A percentile compares a stretch with the other conserved stretches of the same genome.
phyloP scores from a whole-genome alignment of 2,329 filamentous ascomycete genomes.

The Aspergillus thermomutatus region DNA sequence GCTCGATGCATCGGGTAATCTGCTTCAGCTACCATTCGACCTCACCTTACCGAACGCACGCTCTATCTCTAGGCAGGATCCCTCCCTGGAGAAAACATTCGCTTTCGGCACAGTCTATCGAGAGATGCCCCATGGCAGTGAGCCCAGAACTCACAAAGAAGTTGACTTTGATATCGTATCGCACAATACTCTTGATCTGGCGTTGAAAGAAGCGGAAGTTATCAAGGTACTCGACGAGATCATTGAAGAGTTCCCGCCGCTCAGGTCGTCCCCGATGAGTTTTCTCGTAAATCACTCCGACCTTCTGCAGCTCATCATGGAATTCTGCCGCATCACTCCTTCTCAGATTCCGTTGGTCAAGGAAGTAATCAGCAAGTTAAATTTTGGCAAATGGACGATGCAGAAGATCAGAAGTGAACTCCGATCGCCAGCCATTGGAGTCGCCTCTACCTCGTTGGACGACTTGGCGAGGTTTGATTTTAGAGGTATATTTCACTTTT shows the following conservation, averaged over 20 bases:
- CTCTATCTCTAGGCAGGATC: constrained; percentile 65
- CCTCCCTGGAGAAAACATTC: constrained; percentile 71
- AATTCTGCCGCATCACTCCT: constrained; percentile 75
- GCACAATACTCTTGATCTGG: constrained; percentile 72
- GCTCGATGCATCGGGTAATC: constrained; percentile 77
- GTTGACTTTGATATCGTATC: constrained; percentile 98
- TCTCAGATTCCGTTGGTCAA: constrained; percentile 69
- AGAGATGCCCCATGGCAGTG: constrained; percentile 71
- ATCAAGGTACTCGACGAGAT: constrained; percentile 95
- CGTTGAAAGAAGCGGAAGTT: constrained; percentile 87
- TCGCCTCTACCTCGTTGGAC: constrained; percentile 85
- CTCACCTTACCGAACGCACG: constrained; percentile 85
- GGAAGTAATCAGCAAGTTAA: constrained; percentile 80
- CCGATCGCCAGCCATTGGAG: constrained; percentile 73
- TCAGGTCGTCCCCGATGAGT: constrained; percentile 71
- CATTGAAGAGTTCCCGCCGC: constrained; percentile 71
- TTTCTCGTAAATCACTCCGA: constrained; percentile 89
- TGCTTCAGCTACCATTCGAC: constrained; percentile 92
- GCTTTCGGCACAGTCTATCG: constrained; percentile 86
- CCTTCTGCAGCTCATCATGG: constrained; percentile 82
- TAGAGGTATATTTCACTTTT: constrained; percentile 53
- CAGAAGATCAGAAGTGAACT: constrained; percentile 78
- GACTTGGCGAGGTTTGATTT: constrained; percentile 91
- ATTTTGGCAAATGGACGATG: constrained; percentile 77
- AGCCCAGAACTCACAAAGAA: constrained; percentile 79